A percentile compares a stretch with the other conserved stretches of the same genome.
phyloP scores from a whole-genome alignment of 352 stramenopile species.

The Phytophthora syringae region DNA sequence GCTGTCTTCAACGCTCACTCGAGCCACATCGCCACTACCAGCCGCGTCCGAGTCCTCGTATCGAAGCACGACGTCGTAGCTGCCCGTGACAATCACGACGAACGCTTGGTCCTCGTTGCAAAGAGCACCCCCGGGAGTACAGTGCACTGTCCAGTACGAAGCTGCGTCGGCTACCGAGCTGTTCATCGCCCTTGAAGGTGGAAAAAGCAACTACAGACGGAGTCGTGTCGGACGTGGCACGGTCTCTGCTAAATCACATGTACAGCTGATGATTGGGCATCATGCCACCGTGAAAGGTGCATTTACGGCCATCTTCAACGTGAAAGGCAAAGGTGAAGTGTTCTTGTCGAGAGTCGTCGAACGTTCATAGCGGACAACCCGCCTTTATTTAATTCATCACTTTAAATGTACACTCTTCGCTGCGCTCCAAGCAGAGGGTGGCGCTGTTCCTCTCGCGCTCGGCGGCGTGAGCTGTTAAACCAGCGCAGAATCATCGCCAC shows the following conservation, averaged over 20 bases:
- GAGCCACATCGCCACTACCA: conserved; percentile 23
- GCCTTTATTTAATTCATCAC: conserved; percentile 11
- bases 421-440: conserved; percentile 18
- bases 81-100: conserved; percentile 32
- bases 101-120: conserved; percentile 16
- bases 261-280: conserved; percentile 13
- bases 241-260: background rate
- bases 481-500: conserved; percentile 29
- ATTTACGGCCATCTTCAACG: background rate
- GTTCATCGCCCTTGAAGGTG: conserved; percentile 7
- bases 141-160: conserved; percentile 28
- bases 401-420: conserved; percentile 33
- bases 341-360: background rate
- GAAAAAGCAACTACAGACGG: background rate
- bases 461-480: conserved; percentile 29
- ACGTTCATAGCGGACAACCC: background rate
- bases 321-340: background rate
- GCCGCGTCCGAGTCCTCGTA: conserved; percentile 4
- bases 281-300: conserved; percentile 3
- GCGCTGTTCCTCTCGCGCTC: conserved; percentile 25
- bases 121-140: conserved; percentile 1
- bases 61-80: conserved; percentile 25
- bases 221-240: background rate
- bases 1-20: conserved; percentile 1
- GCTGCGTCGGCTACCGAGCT: conserved; percentile 1